Conservation (phyloP, 1,139 yeast species). For the Diutina pseudorugosa region DNA sequence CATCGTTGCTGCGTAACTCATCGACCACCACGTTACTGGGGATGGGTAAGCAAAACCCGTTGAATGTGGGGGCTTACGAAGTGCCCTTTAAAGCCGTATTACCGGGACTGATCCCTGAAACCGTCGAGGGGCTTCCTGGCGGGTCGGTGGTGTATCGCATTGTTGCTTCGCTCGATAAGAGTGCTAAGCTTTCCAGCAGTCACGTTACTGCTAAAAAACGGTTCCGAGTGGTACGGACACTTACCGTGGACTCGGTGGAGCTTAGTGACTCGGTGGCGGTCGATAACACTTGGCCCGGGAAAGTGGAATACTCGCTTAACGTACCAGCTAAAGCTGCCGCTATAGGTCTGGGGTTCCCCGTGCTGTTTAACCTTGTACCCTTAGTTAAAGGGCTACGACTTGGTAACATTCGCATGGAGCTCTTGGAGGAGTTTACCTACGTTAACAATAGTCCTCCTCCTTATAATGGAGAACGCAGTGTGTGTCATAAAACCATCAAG, state of each 20-base stretch:
- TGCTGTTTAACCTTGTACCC: slow-evolving; percentile 66
- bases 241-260: slow-evolving; percentile 81
- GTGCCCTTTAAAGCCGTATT: slow-evolving; percentile 78
- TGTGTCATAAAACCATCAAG: slow-evolving; percentile 26
- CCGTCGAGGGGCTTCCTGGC: slow-evolving; percentile 84
- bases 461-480: slow-evolving; percentile 46
- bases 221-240: slow-evolving; percentile 74
- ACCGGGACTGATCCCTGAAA: slow-evolving; percentile 80
- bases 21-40: slow-evolving; percentile 8
- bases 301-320: slow-evolving; percentile 80
- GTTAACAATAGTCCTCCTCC: slow-evolving; percentile 45
- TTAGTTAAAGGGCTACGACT: slow-evolving; percentile 66
- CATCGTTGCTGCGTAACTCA: background rate
- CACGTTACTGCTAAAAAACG: slow-evolving; percentile 58
- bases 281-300: slow-evolving; percentile 92
- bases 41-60: slow-evolving; percentile 13
- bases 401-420: slow-evolving; percentile 55
- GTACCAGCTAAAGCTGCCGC: slow-evolving; percentile 87
- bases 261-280: slow-evolving; percentile 87
- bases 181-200: slow-evolving; percentile 40
- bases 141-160: slow-evolving; percentile 69
- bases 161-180: slow-evolving; percentile 74
- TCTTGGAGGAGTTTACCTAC: slow-evolving; percentile 58
- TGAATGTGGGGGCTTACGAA: slow-evolving; percentile 74
- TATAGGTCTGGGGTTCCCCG: slow-evolving; percentile 67